Base-by-base conservation (phyloP, 1,284 basidiomycete genomes). In the Blastosporella zonata region DNA sequence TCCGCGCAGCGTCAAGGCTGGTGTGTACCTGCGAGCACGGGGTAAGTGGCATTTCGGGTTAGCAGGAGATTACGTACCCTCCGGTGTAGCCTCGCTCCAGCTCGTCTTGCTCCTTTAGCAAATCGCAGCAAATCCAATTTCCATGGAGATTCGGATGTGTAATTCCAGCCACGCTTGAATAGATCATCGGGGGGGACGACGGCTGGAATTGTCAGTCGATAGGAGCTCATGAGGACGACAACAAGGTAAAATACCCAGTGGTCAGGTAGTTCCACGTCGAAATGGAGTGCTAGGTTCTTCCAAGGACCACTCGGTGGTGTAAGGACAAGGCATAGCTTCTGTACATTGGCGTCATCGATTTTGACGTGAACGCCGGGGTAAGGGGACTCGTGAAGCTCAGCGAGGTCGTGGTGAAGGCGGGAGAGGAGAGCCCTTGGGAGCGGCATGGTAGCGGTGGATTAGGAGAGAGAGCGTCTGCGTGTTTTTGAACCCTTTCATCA, bases 281-380 rank as follows among this genome's bases (percentile, higher is more conserved):
- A 73, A 47, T 72, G 72, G 6, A 74, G 54, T 1, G 67, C 54
- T 29, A 73, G 54, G 35, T 64, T 65, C 47, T 65, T 71, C 68
- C 69, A 73, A 6, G 71, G 70, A 23, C 71, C 71, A 47, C 64
- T 64, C 2, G 69, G 66, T 39, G 70, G 71, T 2, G 65, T 69
- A 13, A 73, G 62, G 10, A 72, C 62, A 8, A 73, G 57, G 46
- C 70, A 73, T 46, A 73, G 62, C 47, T 63, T 62, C 47, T 63
- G 62, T 35, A 71, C 56, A 57, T 73, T 58, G 31, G 63, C 63
- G 54, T 74, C 70, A 52, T 72, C 61, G 52, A 55, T 62, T 56
- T 66, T 69, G 58, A 72, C 60, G 44, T 57, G 49, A 42, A 72
- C 67, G 18, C 70, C 71, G 37, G 70, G 70, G 43, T 72, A 72